Base-by-base conservation (phyloP, 495 filamentous ascomycete genomes). In the Rostrohypoxylon terebratum region DNA sequence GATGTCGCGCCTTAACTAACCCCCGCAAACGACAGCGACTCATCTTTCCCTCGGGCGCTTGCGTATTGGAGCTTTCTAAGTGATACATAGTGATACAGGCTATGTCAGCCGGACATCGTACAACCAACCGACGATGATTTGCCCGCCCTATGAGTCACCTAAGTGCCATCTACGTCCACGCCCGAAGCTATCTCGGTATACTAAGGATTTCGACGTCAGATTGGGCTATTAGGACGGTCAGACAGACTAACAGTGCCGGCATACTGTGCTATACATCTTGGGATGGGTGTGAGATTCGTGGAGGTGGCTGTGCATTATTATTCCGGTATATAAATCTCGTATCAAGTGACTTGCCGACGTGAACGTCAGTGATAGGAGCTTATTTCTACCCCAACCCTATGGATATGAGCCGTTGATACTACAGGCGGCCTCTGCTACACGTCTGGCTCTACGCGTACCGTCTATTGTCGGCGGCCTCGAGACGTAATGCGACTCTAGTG, bases 271-370 rank as follows among this genome's bases (percentile, higher is more conserved):
- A 9, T 38, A 16, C 18, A 66, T 48, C 54, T 54, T 31, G 14
- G 42, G 14, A 34, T 28, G 42, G 61, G 16, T 28, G 55, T 40
- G 54, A 42, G 48, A 65, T 61, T 44, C 62, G 51, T 73, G 66
- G 71, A 65, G 71, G 65, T 69, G 71, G 71, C 66, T 69, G 71
- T 69, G 71, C 59, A 58, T 10, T 58, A 34, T 67, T 34, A n/a
- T 20, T 13, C 36, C 23, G 11, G 23, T 44, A 63, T 33, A 23
- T 68, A 3, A n/a, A 64, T 21, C 59, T 13, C 54, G 31, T 59
- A 55, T 59, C 59, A 68, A 68, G 60, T 59, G 54, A 72, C 59
- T 21, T 63, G 34, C 28, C 28, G 21, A 40, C 34, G 34, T 59
- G 20, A 59, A 53, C 10, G n/a, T n/a, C 31, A 34, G 18, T 16